Base-by-base conservation (phyloP, 441 rosid genomes). In the Brassica balearica region DNA sequence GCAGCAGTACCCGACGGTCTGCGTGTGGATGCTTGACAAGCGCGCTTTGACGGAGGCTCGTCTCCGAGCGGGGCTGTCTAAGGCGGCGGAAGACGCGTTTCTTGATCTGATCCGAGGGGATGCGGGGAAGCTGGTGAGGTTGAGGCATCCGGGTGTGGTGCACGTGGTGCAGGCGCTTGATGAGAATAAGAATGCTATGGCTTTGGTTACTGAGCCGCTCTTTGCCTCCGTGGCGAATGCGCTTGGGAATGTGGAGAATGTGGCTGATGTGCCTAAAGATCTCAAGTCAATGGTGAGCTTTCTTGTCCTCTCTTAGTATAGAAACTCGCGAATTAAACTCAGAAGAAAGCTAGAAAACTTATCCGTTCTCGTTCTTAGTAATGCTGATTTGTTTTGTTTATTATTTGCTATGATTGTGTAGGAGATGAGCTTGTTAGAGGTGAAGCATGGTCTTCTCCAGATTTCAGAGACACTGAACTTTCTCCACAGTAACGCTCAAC, bases 391-490 rank as follows among this genome's bases (percentile, higher is more conserved):
- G 34, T 29, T 29, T 29, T 20, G 22, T 68, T 23, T 60, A 36
- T 23, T 25, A 6, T 68, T 68, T 75, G 12, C 0, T 65, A 15
- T 79, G 58, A 77, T 56, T 71, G 71, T 69, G 80, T 74, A 93
- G 99, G 97, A 96, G 84, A 96, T 96, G 94, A 82, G 99, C 43
- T 84, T 93, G 87, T 88, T 96, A 84, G 99, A 96, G 87, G 89
- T 93, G 88, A 96, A 96, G 84, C 98, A 96, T 69, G 98, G 99
- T 53, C 86, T 93, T 74, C 93, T 93, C 46, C 99, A 96, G 82
- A 84, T 93, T 51, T 90, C 98, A 0, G 99, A 96, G 86, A 80
- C 99, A 15, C 88, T 96, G 86, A 94, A 93, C 77, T 93, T 96
- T 83, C 91, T 96, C 73, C 99, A 94, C 80, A 93, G 87, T 83